A percentile compares a stretch with the other conserved stretches of the same genome.
These are phyloP conservation scores for Saitozyma podzolica DNA, from an alignment of 768 basidiomycete species.

Conservation along the genomic window DNA sequence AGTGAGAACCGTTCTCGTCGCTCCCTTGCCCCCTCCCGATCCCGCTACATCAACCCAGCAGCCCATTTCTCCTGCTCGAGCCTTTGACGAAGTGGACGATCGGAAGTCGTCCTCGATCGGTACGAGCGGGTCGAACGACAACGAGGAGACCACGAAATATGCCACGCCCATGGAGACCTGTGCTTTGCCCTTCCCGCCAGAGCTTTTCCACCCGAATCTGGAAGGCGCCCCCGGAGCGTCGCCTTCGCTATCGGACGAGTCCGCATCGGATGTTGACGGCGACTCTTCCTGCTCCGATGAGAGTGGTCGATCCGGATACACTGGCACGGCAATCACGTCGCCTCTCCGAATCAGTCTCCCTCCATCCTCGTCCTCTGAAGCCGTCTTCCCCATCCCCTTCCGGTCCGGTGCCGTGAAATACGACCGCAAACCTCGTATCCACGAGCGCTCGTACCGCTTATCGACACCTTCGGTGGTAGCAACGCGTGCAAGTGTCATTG, in stretches of 20 bases:
- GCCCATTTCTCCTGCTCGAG: conserved; percentile 70
- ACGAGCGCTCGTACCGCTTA: conserved; percentile 46
- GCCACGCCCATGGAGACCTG: conserved; percentile 58
- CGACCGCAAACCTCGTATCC: conserved; percentile 29
- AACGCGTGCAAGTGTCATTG: conserved; percentile 44
- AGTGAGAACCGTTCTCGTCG: conserved; percentile 73
- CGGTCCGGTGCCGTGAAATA: conserved; percentile 22
- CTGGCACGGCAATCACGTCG: conserved; percentile 45
- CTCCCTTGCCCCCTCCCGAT: conserved; percentile 38
- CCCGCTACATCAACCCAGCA: conserved; percentile 71
- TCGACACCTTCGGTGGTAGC: conserved; percentile 43
- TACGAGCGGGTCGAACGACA: conserved; percentile 65
- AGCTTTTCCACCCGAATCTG: conserved; percentile 2
- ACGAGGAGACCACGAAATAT: conserved; percentile 74
- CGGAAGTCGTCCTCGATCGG: conserved; percentile 51
- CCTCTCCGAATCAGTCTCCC: conserved; percentile 38
- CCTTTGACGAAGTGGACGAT: conserved; percentile 54
- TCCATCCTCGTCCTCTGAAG: conserved; percentile 1
- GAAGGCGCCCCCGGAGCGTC: conserved; percentile 51
- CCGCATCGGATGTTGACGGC: conserved; percentile 74
- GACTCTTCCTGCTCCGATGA: conserved; percentile 69
- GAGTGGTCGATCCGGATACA: conserved; percentile 25
- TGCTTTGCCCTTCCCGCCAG: background rate
- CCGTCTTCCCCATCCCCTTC: background rate
- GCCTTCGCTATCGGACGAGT: conserved; percentile 54